Percentiles rank a stretch among this genome's conserved stretches.
Evolutionary conservation across 768 basidiomycete species (phyloP).

Genomic region (Psilocybe cyanescens): DNA sequence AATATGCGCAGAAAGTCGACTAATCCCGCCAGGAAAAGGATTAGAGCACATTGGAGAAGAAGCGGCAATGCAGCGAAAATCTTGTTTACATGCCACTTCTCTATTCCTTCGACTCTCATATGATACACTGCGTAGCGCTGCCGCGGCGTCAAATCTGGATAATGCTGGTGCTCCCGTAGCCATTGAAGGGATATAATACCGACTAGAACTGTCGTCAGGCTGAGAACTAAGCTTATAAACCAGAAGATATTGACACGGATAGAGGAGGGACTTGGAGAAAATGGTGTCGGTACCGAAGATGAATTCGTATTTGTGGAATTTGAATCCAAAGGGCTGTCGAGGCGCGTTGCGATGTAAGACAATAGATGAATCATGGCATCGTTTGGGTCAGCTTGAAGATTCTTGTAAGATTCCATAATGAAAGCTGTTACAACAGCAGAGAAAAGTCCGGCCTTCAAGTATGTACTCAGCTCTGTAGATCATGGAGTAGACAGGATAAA

Average conservation of each 20-base stretch:
- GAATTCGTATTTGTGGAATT: background rate
- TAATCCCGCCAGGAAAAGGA: slow-evolving; percentile 25
- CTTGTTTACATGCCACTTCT: slow-evolving; percentile 24
- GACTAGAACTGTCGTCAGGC: slow-evolving; percentile 22
- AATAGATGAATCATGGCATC: slow-evolving; percentile 12
- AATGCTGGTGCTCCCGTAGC: slow-evolving; percentile 24
- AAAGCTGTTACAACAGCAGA: slow-evolving; percentile 26
- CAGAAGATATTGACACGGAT: slow-evolving; percentile 23
- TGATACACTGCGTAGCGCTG: slow-evolving; percentile 25
- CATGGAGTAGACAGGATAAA: background rate
- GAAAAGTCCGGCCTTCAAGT: slow-evolving; percentile 25
- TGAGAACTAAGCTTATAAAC: slow-evolving; percentile 25
- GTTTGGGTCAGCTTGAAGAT: slow-evolving; percentile 14
- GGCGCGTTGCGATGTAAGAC: slow-evolving; percentile 10
- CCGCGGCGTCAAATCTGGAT: slow-evolving; percentile 15
- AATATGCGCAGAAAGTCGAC: slow-evolving; percentile 4
- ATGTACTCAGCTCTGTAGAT: background rate
- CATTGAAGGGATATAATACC: slow-evolving; percentile 28
- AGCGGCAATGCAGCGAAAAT: slow-evolving; percentile 27
- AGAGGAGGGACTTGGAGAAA: slow-evolving; percentile 14
- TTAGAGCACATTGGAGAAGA: slow-evolving; percentile 27
- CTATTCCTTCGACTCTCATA: slow-evolving; percentile 27
- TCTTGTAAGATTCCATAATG: slow-evolving; percentile 19
- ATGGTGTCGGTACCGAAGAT: background rate
- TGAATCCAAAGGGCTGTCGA: background rate